Evolutionary conservation across 2,329 filamentous ascomycete species (phyloP).

Genomic region (Fusarium devonianum): DNA sequence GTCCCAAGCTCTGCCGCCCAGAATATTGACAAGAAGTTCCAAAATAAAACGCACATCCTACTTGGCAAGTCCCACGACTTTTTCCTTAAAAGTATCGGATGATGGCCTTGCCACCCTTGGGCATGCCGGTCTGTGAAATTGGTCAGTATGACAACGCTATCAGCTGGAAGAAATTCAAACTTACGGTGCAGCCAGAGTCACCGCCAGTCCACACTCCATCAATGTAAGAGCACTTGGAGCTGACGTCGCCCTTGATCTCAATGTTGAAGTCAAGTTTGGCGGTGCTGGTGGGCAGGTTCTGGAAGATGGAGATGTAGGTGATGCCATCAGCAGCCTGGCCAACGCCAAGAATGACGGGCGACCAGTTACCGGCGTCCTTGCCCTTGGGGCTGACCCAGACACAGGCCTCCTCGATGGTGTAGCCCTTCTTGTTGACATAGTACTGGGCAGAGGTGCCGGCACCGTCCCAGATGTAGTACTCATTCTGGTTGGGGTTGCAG

Average conservation of each 20-base stretch:
- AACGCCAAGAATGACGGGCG: conserved; percentile 85
- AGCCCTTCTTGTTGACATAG: conserved; percentile 89
- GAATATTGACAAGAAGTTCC: conserved; percentile 48
- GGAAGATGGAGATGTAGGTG: conserved; percentile 85
- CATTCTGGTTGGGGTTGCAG: conserved; percentile 75
- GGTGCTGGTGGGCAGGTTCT: conserved; percentile 78
- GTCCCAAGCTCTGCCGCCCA: conserved; percentile 36
- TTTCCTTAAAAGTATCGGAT: conserved; percentile 53
- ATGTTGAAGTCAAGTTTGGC: conserved; percentile 80
- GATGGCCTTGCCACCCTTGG: conserved; percentile 50
- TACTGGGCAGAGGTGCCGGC: conserved; percentile 88
- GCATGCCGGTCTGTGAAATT: conserved; percentile 52
- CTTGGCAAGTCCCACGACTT: conserved; percentile 18
- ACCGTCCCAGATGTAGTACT: conserved; percentile 81
- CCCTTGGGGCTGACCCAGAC: conserved; percentile 67
- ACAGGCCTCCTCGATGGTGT: conserved; percentile 72
- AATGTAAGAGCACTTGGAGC: conserved; percentile 67
- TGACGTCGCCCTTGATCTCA: conserved; percentile 72
- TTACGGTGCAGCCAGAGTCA: conserved; percentile 79
- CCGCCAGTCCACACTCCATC: conserved; percentile 68
- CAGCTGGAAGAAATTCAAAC: too few relatives aligned
- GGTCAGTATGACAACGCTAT: too few relatives aligned
- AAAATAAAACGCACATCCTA: conserved; percentile 39
- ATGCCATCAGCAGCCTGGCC: conserved; percentile 69
- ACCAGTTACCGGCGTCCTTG: conserved; percentile 78